Percentiles rank a stretch among this genome's conserved stretches.
Evolutionary conservation across 148 eudicot genomes (phyloP).

Genomic region (Nepenthes gracilis): DNA sequence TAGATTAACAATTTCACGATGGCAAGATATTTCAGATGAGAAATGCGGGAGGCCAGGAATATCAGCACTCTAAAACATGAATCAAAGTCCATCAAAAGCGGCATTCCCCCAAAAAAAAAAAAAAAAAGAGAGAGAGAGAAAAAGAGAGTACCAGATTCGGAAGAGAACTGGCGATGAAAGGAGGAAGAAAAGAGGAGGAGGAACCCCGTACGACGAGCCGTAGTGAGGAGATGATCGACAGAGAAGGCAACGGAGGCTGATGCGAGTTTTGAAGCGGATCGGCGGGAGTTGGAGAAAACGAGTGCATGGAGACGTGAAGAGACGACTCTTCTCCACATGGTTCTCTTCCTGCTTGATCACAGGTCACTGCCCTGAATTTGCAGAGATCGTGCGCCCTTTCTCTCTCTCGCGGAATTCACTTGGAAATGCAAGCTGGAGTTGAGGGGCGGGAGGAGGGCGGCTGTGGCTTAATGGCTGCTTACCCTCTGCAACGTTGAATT

Average conservation of each 20-base stretch:
- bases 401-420: not conserved
- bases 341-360: conserved; percentile 9
- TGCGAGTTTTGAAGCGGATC: conserved; percentile 14
- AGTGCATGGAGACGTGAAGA: conserved; percentile 41
- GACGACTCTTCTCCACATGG: conserved; percentile 51
- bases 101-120: not conserved
- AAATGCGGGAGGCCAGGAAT: not conserved
- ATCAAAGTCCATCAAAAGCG: not conserved
- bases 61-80: not conserved
- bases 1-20: not conserved
- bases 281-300: conserved; percentile 10
- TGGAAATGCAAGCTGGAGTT: too few relatives aligned
- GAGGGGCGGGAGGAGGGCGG: not conserved
- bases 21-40: not conserved
- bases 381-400: conserved; percentile 1
- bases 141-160: conserved; percentile 30
- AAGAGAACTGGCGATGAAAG: conserved; percentile 32
- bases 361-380: conserved; percentile 17
- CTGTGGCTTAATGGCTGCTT: not conserved
- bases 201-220: conserved; percentile 13
- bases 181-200: conserved; percentile 8
- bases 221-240: conserved; percentile 1
- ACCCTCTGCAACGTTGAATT: too few relatives aligned
- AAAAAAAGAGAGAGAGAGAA: too few relatives aligned
- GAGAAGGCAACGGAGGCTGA: conserved; percentile 7